Evolutionary conservation across 1,139 yeast species (phyloP).

Genomic region (Magnusiomyces starmeri): DNA sequence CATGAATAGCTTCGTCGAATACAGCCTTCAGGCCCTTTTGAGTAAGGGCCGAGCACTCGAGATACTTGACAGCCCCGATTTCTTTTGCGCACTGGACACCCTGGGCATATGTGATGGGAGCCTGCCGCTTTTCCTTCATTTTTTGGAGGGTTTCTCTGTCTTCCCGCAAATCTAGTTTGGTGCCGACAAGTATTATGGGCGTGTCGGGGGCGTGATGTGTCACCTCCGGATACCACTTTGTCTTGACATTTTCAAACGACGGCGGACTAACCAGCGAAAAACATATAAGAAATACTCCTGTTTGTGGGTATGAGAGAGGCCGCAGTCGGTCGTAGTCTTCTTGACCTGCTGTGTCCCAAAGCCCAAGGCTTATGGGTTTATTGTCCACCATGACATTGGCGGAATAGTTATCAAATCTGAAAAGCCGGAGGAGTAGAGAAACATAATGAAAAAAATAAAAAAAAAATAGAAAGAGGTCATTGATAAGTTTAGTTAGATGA

Average conservation of each 20-base stretch:
- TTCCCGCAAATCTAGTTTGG: slow-evolving; percentile 89
- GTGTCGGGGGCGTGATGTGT: slow-evolving; percentile 98
- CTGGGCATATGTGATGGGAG: slow-evolving; percentile 77
- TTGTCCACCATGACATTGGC: slow-evolving; percentile 74
- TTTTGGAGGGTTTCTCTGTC: slow-evolving; percentile 87
- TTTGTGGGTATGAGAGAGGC: slow-evolving; percentile 93
- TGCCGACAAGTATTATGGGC: slow-evolving; percentile 92
- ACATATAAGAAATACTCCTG: slow-evolving; percentile 92
- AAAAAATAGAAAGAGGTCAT: background rate
- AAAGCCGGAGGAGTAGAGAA: background rate
- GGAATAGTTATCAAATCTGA: slow-evolving; percentile 69
- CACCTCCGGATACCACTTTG: slow-evolving; percentile 98
- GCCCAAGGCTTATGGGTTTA: slow-evolving; percentile 45
- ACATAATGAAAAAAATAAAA: background rate
- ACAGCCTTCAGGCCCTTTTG: slow-evolving; percentile 67
- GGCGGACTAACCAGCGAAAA: slow-evolving; percentile 95
- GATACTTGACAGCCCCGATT: slow-evolving; percentile 84
- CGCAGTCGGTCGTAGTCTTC: slow-evolving; percentile 97
- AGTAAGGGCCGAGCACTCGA: slow-evolving; percentile 92
- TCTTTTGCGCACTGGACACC: slow-evolving; percentile 93
- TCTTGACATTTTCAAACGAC: slow-evolving; percentile 94
- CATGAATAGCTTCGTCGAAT: slow-evolving; percentile 68
- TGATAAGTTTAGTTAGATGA: no score
- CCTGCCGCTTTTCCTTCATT: slow-evolving; percentile 80
- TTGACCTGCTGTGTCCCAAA: slow-evolving; percentile 98